Evolutionary conservation across 768 basidiomycete species (phyloP).

Genomic region (Rhodotorula sphaerocarpa): DNA sequence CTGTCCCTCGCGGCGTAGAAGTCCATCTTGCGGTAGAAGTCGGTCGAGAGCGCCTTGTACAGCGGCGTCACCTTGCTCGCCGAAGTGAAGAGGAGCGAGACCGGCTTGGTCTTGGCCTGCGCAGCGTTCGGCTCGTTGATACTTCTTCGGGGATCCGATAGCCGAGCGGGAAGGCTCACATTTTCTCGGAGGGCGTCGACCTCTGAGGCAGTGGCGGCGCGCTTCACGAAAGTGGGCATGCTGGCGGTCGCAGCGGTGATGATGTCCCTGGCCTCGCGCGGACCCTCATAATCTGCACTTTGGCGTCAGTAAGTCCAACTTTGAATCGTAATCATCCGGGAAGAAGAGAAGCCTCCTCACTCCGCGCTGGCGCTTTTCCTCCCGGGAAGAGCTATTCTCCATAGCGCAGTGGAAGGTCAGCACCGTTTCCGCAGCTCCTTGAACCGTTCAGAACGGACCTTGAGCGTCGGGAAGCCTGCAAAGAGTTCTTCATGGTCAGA

Average conservation of each 20-base stretch:
- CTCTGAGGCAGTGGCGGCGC: conserved; percentile 23
- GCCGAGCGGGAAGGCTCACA: background rate
- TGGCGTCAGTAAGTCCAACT: too few relatives aligned
- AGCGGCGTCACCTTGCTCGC: conserved; percentile 35
- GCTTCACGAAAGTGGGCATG: conserved; percentile 38
- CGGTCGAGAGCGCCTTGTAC: conserved; percentile 40
- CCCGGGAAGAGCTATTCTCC: conserved; percentile 31
- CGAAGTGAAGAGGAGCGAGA: conserved; percentile 38
- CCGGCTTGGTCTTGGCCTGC: conserved; percentile 34
- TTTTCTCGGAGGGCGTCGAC: conserved; percentile 20
- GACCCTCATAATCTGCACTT: conserved; percentile 33
- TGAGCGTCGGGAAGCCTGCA: conserved; percentile 39
- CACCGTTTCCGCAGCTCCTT: too few relatives aligned
- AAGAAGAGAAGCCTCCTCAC: too few relatives aligned
- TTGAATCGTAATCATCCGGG: too few relatives aligned
- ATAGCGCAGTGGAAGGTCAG: background rate
- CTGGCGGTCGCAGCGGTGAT: conserved; percentile 25
- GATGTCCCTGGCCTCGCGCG: conserved; percentile 34
- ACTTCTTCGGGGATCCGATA: too few relatives aligned
- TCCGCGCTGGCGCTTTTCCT: conserved; percentile 13
- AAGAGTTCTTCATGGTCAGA: background rate
- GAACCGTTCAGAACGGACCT: conserved; percentile 4
- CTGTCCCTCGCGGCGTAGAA: conserved; percentile 38
- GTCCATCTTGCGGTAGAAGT: conserved; percentile 31
- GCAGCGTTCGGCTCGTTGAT: too few relatives aligned